A percentile compares a stretch with the other conserved stretches of the same genome.
phyloP scores from a whole-genome alignment of 2,329 filamentous ascomycete genomes.

The Colletotrichum endophyticum region DNA sequence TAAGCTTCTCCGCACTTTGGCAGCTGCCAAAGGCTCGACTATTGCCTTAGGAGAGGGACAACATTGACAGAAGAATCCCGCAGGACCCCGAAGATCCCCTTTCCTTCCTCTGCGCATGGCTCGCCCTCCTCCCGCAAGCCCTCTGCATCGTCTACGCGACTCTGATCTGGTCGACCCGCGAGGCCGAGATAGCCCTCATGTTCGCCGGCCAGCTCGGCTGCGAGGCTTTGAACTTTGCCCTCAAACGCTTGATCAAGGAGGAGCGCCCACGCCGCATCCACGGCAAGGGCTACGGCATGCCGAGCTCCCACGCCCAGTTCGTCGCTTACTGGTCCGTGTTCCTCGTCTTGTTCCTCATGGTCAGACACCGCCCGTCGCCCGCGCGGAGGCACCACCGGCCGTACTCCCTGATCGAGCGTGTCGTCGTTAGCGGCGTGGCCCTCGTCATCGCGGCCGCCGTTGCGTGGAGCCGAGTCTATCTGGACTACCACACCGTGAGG shows the following conservation, averaged over 20 bases:
- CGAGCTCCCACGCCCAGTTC: slow-evolving; percentile 92
- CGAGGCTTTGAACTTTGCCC: slow-evolving; percentile 85
- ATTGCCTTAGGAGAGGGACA: not conserved
- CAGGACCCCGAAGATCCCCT: slow-evolving; percentile 86
- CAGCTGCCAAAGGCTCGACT: not conserved
- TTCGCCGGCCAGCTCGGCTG: slow-evolving; percentile 91
- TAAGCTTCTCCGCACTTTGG: not conserved
- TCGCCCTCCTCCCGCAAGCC: slow-evolving; percentile 91
- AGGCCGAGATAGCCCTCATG: slow-evolving; percentile 87
- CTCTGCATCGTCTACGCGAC: slow-evolving; percentile 90
- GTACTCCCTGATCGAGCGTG: slow-evolving; percentile 66
- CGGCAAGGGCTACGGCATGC: slow-evolving; percentile 98
- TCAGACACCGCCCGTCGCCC: slow-evolving; percentile 64
- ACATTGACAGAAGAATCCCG: not conserved
- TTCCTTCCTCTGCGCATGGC: slow-evolving; percentile 89
- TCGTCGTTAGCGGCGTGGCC: slow-evolving; percentile 57
- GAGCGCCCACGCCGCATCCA: slow-evolving; percentile 84
- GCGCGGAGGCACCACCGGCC: slow-evolving; percentile 39
- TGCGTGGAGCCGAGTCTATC: slow-evolving; percentile 83
- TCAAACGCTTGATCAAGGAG: slow-evolving; percentile 93
- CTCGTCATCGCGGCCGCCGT: slow-evolving; percentile 70
- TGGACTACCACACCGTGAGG: slow-evolving; percentile 88
- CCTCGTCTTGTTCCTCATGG: slow-evolving; percentile 81
- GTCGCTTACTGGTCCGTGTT: slow-evolving; percentile 90
- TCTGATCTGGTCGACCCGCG: slow-evolving; percentile 88